Conservation (phyloP, 108 stramenopile species). For the Cyclotella kingstonii region DNA sequence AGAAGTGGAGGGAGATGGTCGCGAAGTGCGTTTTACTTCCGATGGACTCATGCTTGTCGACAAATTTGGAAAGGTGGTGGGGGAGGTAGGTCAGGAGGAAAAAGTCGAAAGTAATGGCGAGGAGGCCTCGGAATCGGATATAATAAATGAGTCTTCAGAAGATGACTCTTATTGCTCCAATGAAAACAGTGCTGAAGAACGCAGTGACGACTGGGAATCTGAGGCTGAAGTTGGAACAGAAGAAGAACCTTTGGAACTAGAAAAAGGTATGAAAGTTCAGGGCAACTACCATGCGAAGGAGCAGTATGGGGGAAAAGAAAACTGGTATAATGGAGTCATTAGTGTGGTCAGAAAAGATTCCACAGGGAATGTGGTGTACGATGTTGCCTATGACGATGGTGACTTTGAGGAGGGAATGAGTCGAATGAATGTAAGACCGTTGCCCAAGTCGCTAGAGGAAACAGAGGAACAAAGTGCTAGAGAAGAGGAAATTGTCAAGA, state of each 20-base stretch:
- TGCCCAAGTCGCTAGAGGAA: conserved; percentile 50
- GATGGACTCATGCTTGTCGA: conserved; percentile 83
- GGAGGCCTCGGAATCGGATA: conserved; percentile 22
- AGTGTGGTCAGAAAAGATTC: conserved; percentile 39
- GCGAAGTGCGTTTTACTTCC: conserved; percentile 67
- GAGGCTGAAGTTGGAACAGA: conserved; percentile 38
- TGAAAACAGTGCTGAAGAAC: conserved; percentile 21
- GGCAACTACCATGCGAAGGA: conserved; percentile 78
- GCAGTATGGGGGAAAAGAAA: conserved; percentile 71
- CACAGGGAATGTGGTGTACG: conserved; percentile 55
- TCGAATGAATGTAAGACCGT: conserved; percentile 57
- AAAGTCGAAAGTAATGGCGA: conserved; percentile 15
- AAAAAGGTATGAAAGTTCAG: conserved; percentile 62
- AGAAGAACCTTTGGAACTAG: conserved; percentile 26
- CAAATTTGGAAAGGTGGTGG: conserved; percentile 66
- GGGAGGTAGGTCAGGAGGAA: conserved; percentile 54
- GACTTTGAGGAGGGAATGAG: conserved; percentile 80
- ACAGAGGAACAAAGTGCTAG: conserved; percentile 46
- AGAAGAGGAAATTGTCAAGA: conserved; percentile 24
- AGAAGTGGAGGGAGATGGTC: conserved; percentile 42
- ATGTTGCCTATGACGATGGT: conserved; percentile 86
- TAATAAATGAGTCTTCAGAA: conserved; percentile 20
- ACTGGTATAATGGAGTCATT: conserved; percentile 74
- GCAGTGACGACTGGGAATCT: conserved; percentile 36
- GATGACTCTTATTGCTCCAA: neutral